phyloP scores from a whole-genome alignment of 768 basidiomycete genomes.

The Mrakia hoshinonis region DNA sequence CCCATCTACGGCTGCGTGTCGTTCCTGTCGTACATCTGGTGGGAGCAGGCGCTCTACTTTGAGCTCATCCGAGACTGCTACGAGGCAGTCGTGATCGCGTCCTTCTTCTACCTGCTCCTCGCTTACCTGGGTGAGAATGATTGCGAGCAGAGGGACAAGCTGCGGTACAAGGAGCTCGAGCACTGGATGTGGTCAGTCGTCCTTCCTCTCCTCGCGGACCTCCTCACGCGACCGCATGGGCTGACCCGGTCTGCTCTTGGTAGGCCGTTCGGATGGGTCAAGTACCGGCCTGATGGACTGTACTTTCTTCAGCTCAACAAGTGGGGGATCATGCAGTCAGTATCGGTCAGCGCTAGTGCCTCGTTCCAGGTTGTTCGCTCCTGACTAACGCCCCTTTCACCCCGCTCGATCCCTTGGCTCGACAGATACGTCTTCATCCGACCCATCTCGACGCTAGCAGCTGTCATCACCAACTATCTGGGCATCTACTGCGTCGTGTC shows the following conservation, averaged over 20 bases:
- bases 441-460: not conserved
- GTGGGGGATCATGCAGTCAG: slow-evolving; percentile 67
- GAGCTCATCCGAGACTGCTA: slow-evolving; percentile 54
- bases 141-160: slow-evolving; percentile 36
- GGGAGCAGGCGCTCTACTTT: slow-evolving; percentile 63
- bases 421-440: slow-evolving; percentile 20
- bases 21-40: slow-evolving; percentile 61
- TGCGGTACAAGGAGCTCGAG: slow-evolving; percentile 45
- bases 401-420: not conserved
- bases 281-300: slow-evolving; percentile 59
- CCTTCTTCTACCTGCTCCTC: slow-evolving; percentile 70
- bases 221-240: not conserved
- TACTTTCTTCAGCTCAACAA: slow-evolving; percentile 67
- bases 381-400: too few relatives aligned
- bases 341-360: too few relatives aligned
- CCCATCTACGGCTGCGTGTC: slow-evolving; percentile 64
- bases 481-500: slow-evolving; percentile 67
- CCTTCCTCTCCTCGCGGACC: not conserved
- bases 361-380: too few relatives aligned
- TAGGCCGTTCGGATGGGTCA: slow-evolving; percentile 53
- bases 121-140: slow-evolving; percentile 51
- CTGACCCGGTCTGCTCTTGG: not conserved
- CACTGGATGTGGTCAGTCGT: slow-evolving; percentile 53
- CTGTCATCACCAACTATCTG: slow-evolving; percentile 55
- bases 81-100: slow-evolving; percentile 54